A percentile compares a stretch with the other conserved stretches of the same genome.
phyloP scores from a whole-genome alignment of 208 protist genomes.

The Blastocrithidia nonstop region DNA sequence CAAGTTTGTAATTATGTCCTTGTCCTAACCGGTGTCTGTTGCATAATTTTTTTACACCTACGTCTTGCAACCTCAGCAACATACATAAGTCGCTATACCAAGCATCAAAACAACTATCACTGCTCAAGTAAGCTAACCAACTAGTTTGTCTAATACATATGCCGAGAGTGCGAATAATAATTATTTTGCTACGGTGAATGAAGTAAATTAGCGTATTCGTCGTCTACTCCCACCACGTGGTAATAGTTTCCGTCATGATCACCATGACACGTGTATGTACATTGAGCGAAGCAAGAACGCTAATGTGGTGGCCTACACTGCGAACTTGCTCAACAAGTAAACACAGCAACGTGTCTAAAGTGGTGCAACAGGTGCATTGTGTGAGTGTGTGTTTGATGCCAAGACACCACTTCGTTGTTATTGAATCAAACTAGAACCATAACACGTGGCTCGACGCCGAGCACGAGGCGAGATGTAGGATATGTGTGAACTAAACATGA shows the following conservation, averaged over 20 bases:
- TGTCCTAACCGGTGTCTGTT: too few species aligned
- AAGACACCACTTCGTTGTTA: constrained; percentile 48
- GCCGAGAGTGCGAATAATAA: not conserved
- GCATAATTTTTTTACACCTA: too few species aligned
- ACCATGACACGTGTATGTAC: constrained; percentile 66
- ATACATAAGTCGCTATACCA: too few species aligned
- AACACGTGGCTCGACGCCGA: constrained; percentile 29
- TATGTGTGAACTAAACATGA: constrained; percentile 41
- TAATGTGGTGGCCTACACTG: constrained; percentile 66
- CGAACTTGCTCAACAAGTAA: constrained; percentile 12
- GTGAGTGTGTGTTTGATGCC: constrained; percentile 14
- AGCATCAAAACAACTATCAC: too few species aligned
- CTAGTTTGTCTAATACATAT: too few species aligned
- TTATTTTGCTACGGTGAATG: not conserved
- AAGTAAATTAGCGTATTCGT: constrained; percentile 25
- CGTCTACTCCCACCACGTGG: constrained; percentile 21
- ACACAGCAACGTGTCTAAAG: constrained; percentile 7
- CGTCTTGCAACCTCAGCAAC: too few species aligned
- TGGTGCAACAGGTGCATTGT: constrained; percentile 18
- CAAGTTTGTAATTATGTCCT: too few species aligned
- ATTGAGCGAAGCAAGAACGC: constrained; percentile 66
- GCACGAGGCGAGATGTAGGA: constrained; percentile 19
- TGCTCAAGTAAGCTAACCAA: too few species aligned
- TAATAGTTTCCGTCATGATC: constrained; percentile 43
- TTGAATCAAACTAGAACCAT: constrained; percentile 52